Evolutionary conservation across 2,329 filamentous ascomycete genomes (phyloP).

Genomic region (Sporothrix luriei): DNA sequence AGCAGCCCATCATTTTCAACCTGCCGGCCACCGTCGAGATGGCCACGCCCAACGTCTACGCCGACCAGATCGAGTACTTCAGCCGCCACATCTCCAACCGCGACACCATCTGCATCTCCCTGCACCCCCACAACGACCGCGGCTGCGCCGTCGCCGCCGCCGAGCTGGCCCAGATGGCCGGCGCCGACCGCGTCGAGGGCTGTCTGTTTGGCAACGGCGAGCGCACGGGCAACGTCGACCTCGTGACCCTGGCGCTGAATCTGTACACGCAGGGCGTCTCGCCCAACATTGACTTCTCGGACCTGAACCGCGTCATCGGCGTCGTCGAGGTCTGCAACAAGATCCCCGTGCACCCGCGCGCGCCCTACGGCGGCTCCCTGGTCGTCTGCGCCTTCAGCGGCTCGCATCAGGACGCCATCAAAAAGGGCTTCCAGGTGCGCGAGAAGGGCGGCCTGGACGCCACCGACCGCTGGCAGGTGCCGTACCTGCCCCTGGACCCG

Average conservation of each 20-base stretch:
- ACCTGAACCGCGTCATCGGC: conserved; percentile 82
- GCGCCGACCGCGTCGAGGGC: conserved; percentile 90
- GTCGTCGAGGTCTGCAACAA: conserved; percentile 91
- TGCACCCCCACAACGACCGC: conserved; percentile 94
- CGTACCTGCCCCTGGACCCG: conserved; percentile 91
- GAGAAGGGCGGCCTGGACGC: conserved; percentile 60
- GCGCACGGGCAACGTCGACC: conserved; percentile 90
- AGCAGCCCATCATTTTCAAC: conserved; percentile 92
- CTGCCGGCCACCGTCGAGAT: conserved; percentile 95
- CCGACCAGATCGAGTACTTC: conserved; percentile 96
- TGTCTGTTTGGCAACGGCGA: conserved; percentile 95
- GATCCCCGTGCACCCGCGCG: conserved; percentile 86
- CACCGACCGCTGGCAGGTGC: conserved; percentile 78
- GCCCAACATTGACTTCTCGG: conserved; percentile 86
- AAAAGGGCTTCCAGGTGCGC: conserved; percentile 80
- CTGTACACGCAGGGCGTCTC: conserved; percentile 91
- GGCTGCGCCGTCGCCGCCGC: conserved; percentile 87
- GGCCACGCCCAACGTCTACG: conserved; percentile 91
- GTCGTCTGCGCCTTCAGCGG: conserved; percentile 93
- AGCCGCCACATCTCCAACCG: conserved; percentile 81
- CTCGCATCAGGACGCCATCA: conserved; percentile 93
- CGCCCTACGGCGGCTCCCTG: conserved; percentile 86
- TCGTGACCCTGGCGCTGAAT: conserved; percentile 89
- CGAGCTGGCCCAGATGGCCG: conserved; percentile 94
- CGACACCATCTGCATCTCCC: conserved; percentile 82